A percentile compares a stretch with the other conserved stretches of the same genome.
Conservation (phyloP, 257 asterid genomes). For the Jacaranda mimosifolia region DNA sequence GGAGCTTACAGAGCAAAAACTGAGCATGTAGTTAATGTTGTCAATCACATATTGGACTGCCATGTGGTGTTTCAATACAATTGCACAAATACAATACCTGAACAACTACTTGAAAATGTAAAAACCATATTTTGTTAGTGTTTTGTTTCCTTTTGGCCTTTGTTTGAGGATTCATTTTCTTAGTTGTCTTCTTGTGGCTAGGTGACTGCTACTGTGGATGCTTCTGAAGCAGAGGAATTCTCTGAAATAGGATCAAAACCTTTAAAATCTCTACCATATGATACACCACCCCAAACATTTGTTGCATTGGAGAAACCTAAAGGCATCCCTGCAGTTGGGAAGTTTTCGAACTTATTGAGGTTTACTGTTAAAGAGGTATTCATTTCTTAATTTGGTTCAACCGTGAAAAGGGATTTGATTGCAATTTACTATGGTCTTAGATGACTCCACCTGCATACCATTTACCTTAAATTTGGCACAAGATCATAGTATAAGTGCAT, state of each 20-base stretch:
- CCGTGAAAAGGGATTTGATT: not conserved
- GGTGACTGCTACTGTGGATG: slow-evolving; percentile 94
- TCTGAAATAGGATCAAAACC: slow-evolving; percentile 88
- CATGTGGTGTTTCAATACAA: slow-evolving; percentile 97
- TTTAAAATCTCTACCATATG: slow-evolving; percentile 84
- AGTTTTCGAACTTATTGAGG: slow-evolving; percentile 82
- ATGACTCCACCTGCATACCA: not conserved
- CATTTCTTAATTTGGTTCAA: slow-evolving; percentile 25
- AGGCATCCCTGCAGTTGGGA: slow-evolving; percentile 91
- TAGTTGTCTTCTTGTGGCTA: slow-evolving; percentile 32
- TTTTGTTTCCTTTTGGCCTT: not conserved
- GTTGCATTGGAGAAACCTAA: slow-evolving; percentile 97
- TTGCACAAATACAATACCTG: slow-evolving; percentile 95
- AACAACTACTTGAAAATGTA: slow-evolving; percentile 94
- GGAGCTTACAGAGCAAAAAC: slow-evolving; percentile 99
- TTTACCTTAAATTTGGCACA: slow-evolving; percentile 11
- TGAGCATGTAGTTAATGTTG: slow-evolving; percentile 94
- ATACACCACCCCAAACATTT: slow-evolving; percentile 89
- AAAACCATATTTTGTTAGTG: slow-evolving; percentile 14
- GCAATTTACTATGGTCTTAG: not conserved
- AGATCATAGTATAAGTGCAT: not conserved
- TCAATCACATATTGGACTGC: slow-evolving; percentile 89
- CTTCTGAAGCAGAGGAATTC: slow-evolving; percentile 97
- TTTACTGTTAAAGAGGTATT: slow-evolving; percentile 94
- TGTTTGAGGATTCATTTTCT: slow-evolving; percentile 26